Conservation (phyloP, 208 protist species). For the Spongospora subterranea region DNA sequence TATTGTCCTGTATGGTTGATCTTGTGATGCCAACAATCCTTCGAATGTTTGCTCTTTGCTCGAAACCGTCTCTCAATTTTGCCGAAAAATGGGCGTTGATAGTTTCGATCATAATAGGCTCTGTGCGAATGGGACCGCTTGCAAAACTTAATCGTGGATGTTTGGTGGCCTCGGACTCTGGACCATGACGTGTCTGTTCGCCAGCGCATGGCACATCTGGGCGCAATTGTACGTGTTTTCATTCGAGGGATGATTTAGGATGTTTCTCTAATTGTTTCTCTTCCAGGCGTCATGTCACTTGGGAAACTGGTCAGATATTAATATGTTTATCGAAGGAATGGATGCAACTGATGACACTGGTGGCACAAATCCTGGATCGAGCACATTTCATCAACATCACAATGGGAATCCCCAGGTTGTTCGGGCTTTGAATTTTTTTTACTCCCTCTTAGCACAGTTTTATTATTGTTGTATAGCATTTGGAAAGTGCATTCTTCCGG, state of each 20-base stretch:
- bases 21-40: too few relatives aligned
- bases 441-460: neutral
- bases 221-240: slow-evolving; percentile 25
- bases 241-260: neutral
- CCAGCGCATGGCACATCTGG: slow-evolving; percentile 77
- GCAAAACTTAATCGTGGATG: neutral
- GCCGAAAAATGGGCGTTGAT: neutral
- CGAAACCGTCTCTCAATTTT: slow-evolving; percentile 12
- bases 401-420: neutral
- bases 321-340: slow-evolving; percentile 77
- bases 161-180: slow-evolving; percentile 27
- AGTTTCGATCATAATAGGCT: neutral
- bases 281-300: slow-evolving; percentile 83
- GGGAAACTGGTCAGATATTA: slow-evolving; percentile 87
- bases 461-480: neutral
- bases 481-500: slow-evolving; percentile 59
- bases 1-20: too few relatives aligned
- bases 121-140: slow-evolving; percentile 66
- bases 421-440: neutral
- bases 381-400: too few relatives aligned
- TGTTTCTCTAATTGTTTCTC: neutral
- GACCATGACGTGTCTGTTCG: slow-evolving; percentile 78
- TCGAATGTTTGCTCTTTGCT: too few relatives aligned
- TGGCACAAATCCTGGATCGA: too few relatives aligned
- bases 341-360: neutral